Base-by-base conservation (phyloP, 805 yeast genomes). In the Maudiozyma pseudohumilis region DNA sequence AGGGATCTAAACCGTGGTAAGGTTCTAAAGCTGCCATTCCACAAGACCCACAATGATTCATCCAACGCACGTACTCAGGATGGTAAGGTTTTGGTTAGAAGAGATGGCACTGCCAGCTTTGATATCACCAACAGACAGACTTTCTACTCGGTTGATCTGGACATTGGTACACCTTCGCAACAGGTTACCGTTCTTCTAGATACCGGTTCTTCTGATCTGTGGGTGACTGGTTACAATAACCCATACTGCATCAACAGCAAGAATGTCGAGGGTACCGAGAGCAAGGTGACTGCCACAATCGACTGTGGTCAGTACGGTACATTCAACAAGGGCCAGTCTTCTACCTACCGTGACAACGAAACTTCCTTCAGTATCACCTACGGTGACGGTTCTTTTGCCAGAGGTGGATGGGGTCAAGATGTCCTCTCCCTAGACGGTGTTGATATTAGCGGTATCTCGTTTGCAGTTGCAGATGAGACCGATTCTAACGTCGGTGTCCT, bases 181-280 rank as follows among this genome's bases (percentile, higher is more conserved):
- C 55, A 61, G 15, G 64, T 79, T 5, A 63, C 63, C 9, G 75
- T 79, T 9, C 55, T 77, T 25, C 52, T 80, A 12, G 89, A 80
- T 50, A 80, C 88, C 1, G 88, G 88, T 3, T 78, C 86, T 0
- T 70, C 82, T 0, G 89, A 80, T 53, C 59, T 81, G 13, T 80
- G 55, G 55, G 72, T 79, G n/a, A 66, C 71, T 42, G 63, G 68
- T 21, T 52, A 68, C 2, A 49, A 59, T 31, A 75, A 74, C 47
- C 69, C 77, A 3, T 69, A 63, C 40, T 71, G 76, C 48, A 12
- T 7, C 9, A n/a, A n/a, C n/a, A n/a, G n/a, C n/a, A n/a, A n/a
- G n/a, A n/a, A n/a, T n/a, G n/a, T n/a, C n/a, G n/a, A n/a, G n/a
- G n/a, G n/a, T n/a, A 9, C 24, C n/a, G 10, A 13, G 8, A 22